These are phyloP conservation scores for Aspergillus sojae DNA, from an alignment of 2,329 filamentous ascomycete genomes.

Conservation along the genomic window DNA sequence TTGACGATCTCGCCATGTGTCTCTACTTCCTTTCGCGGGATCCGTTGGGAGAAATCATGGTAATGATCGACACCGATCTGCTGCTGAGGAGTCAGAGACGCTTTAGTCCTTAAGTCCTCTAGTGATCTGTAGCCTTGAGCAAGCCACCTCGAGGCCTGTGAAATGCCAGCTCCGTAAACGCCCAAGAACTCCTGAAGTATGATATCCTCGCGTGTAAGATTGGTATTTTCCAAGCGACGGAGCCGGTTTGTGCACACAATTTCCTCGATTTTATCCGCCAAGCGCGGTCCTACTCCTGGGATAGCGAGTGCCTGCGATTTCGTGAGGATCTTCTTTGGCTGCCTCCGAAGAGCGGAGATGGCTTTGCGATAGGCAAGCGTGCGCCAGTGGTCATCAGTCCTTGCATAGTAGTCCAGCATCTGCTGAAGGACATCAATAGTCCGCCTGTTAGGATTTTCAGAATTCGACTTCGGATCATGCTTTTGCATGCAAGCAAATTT, in stretches of 20 bases:
- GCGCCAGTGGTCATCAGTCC: constrained; percentile 77
- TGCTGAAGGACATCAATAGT: constrained; percentile 77
- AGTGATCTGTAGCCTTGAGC: constrained; percentile 73
- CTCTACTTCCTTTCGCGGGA: constrained; percentile 75
- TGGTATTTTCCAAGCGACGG: constrained; percentile 70
- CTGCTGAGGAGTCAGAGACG: constrained; percentile 69
- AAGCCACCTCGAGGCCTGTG: constrained; percentile 75
- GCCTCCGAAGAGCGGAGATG: constrained; percentile 71
- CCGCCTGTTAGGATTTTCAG: constrained; percentile 68
- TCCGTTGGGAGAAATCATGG: constrained; percentile 74
- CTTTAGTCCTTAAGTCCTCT: constrained; percentile 66
- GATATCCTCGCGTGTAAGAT: constrained; percentile 66
- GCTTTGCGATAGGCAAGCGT: constrained; percentile 74
- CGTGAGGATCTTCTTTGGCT: constrained; percentile 65
- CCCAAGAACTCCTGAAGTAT: constrained; percentile 71
- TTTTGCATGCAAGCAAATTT: constrained; percentile 64
- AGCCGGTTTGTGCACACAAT: constrained; percentile 76
- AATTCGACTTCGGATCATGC: constrained; percentile 46
- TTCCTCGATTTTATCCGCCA: constrained; percentile 87
- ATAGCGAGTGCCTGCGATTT: constrained; percentile 69
- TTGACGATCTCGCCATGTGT: constrained; percentile 68
- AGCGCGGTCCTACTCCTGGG: constrained; percentile 68
- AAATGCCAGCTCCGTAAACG: constrained; percentile 76
- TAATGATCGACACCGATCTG: constrained; percentile 77
- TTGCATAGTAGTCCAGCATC: constrained; percentile 77